Percentiles rank a stretch among this genome's conserved stretches.
These are phyloP conservation scores for Vigna angularis DNA, from an alignment of 306 rosid species.

Conservation along the genomic window DNA sequence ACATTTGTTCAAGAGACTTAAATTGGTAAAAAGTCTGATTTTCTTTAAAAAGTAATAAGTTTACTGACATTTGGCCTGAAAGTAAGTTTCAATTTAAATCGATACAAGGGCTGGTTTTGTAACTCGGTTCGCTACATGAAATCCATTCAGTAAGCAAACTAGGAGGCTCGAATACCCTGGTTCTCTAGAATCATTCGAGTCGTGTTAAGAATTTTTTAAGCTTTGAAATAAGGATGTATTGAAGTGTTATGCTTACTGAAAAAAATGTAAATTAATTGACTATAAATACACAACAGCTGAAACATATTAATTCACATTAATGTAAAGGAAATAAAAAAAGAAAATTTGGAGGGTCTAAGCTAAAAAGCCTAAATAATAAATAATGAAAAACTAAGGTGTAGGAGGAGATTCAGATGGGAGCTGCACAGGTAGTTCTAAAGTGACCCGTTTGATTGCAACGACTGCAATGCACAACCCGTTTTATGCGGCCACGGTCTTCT, in stretches of 20 bases:
- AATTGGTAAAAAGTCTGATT: too few species aligned
- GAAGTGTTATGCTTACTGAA: neutral
- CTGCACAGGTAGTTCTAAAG: conserved; percentile 92
- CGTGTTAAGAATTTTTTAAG: neutral
- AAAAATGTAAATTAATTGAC: conserved; percentile 31
- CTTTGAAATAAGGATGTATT: neutral
- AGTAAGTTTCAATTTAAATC: too few species aligned
- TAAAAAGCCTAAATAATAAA: conserved; percentile 42
- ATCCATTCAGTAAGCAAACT: too few species aligned
- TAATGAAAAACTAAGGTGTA: conserved; percentile 39
- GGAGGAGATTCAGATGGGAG: conserved; percentile 62
- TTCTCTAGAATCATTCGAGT: neutral
- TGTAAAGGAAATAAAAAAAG: conserved; percentile 36
- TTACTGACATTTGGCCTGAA: too few species aligned
- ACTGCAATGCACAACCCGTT: conserved; percentile 91
- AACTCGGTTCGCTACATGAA: too few species aligned
- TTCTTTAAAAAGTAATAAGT: too few species aligned
- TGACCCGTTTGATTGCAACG: conserved; percentile 94
- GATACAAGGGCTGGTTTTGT: too few species aligned
- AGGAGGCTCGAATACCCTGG: neutral
- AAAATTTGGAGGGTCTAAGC: conserved; percentile 46
- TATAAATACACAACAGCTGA: conserved; percentile 33
- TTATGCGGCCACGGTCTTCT: conserved; percentile 85
- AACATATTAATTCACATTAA: conserved; percentile 43
- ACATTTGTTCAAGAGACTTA: too few species aligned